Evolutionary conservation across 768 basidiomycete species (phyloP).

Genomic region (Hemileccinum impolitum): DNA sequence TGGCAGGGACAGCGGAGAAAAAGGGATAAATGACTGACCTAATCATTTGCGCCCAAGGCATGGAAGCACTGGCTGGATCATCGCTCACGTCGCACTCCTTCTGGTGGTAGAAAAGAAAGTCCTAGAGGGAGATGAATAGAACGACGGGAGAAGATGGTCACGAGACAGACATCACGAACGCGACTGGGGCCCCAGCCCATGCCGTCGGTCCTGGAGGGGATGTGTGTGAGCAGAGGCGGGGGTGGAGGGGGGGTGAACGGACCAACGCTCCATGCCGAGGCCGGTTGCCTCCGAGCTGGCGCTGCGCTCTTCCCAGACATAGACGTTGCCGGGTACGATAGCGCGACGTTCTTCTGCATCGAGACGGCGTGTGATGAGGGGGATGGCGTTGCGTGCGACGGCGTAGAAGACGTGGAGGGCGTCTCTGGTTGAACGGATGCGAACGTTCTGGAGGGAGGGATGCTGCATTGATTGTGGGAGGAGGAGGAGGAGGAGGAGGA

Average conservation of each 20-base stretch:
- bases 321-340: slow-evolving; percentile 74
- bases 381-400: slow-evolving; percentile 63
- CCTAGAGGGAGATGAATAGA: slow-evolving; percentile 30
- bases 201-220: slow-evolving; percentile 47
- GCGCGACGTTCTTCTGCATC: slow-evolving; percentile 78
- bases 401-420: slow-evolving; percentile 81
- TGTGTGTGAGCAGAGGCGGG: neutral
- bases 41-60: slow-evolving; percentile 75
- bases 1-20: slow-evolving; percentile 3
- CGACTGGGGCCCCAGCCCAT: slow-evolving; percentile 86
- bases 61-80: slow-evolving; percentile 45
- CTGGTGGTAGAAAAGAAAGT: slow-evolving; percentile 57
- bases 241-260: slow-evolving; percentile 10
- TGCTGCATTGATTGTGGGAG: slow-evolving; percentile 51
- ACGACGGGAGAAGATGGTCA: neutral
- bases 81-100: slow-evolving; percentile 41
- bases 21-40: slow-evolving; percentile 40
- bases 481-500: slow-evolving; percentile 20
- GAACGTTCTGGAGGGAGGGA: slow-evolving; percentile 72
- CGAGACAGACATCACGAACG: slow-evolving; percentile 44
- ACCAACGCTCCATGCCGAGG: slow-evolving; percentile 85
- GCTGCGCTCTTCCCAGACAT: slow-evolving; percentile 87
- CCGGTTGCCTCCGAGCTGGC: slow-evolving; percentile 80
- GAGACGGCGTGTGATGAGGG: slow-evolving; percentile 76
- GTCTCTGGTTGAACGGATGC: slow-evolving; percentile 75